Evolutionary conservation across 2,329 filamentous ascomycete genomes (phyloP), one percentile per base, ranked within the genome.

Genomic region (Apiospora hydei): DNA sequence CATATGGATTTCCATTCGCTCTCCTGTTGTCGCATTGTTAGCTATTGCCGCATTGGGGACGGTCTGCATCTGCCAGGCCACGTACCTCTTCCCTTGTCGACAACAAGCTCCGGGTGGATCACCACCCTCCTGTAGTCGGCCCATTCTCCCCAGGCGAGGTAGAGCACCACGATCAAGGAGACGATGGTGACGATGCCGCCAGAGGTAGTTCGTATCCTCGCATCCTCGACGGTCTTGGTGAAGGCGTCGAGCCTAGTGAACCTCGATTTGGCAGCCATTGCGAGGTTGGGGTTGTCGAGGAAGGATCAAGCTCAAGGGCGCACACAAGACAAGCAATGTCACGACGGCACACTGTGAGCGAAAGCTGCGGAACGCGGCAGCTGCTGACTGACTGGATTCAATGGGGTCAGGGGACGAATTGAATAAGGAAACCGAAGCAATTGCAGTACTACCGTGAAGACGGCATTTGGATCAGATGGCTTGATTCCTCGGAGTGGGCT

Each of bases 1-100:
- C 83, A 99, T 89, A 82, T 98, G 95, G 76, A 99, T 99, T 82
- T 98, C 96, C 96, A 99, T 98, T 83, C 96, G 94, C 87, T 99
- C 95, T 82, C 94, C 93, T 94, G 77, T 80, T 14, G 41, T 24
- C 41, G 43, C 49, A 70, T 34, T 21, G 18, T 47, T 26, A 49
- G n/a, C 66, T 5, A 16, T 14, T 30, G 21, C 67, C 38, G 16
- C 30, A 24, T 53, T 18, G 16, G 67, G 43, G 24, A 21, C 18
- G 44, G 26, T 24, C 21, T 30, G 11, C 46, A 16, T 21, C 16
- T 21, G 16, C n/a, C 34, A 64, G 26, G 24, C 43, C 66, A 76
- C 85, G 75, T 86, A 95, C 94, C 95, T 93, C 96, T 89, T 76
- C 95, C 95, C 85, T 98, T 98, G 82, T 99, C 97, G 26, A 99